Percentiles rank a stretch among this genome's conserved stretches.
Evolutionary conservation across 1,284 basidiomycete genomes (phyloP).

Genomic region (Stygiomarasmius scandens): DNA sequence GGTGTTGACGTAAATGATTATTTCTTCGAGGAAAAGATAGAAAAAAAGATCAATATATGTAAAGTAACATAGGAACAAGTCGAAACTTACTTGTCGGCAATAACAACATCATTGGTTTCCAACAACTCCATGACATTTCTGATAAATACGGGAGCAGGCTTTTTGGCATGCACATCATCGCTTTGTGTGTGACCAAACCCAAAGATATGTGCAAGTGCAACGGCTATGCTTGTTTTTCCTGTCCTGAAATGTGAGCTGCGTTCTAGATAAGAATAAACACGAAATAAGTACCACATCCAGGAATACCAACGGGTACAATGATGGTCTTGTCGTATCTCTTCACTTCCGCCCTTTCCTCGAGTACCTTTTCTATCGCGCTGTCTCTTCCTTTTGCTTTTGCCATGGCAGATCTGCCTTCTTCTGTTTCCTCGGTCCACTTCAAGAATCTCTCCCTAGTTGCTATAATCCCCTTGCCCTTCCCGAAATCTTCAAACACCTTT

Average conservation of each 20-base stretch:
- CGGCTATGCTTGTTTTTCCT: conserved; percentile 89
- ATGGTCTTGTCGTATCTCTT: conserved; percentile 75
- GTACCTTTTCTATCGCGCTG: conserved; percentile 17
- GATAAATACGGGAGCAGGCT: conserved; percentile 76
- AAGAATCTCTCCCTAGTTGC: conserved; percentile 83
- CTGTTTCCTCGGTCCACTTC: conserved; percentile 56
- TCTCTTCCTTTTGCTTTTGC: conserved; percentile 20
- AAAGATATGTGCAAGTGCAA: conserved; percentile 82
- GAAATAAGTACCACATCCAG: conserved; percentile 77
- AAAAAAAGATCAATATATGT: conserved; percentile 3
- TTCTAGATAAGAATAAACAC: neutral
- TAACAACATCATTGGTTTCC: conserved; percentile 73
- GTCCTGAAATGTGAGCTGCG: neutral
- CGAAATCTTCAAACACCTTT: conserved; percentile 65
- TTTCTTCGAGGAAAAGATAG: conserved; percentile 56
- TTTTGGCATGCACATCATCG: conserved; percentile 87
- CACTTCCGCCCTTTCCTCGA: conserved; percentile 20
- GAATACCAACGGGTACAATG: conserved; percentile 88
- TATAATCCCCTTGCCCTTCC: conserved; percentile 82
- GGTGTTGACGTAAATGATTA: conserved; percentile 84
- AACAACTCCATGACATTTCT: conserved; percentile 73
- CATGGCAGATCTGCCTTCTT: conserved; percentile 43
- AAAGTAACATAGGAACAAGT: neutral
- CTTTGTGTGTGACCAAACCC: conserved; percentile 89
- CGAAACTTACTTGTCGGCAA: conserved; percentile 79